A percentile compares a stretch with the other conserved stretches of the same genome.
phyloP scores from a whole-genome alignment of 495 filamentous ascomycete genomes.

The Xylaria venustula region DNA sequence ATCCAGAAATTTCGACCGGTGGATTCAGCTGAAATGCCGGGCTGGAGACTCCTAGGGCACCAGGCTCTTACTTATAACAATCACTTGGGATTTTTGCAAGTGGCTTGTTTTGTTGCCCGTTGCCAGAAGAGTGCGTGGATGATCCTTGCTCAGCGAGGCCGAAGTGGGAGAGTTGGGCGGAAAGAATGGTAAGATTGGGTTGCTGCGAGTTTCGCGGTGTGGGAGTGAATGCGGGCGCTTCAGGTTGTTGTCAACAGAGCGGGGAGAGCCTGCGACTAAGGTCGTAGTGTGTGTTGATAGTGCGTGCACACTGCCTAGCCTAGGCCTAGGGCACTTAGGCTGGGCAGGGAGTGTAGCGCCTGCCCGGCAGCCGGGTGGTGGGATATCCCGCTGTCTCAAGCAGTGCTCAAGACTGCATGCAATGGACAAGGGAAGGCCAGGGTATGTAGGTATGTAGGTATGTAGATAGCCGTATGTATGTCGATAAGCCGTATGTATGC shows the following conservation, averaged over 20 bases:
- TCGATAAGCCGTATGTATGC: constrained; percentile 1
- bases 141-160: constrained; percentile 15
- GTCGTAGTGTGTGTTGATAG: background rate
- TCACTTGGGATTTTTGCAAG: background rate
- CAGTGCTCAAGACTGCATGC: too few species aligned
- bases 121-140: constrained; percentile 2
- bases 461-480: background rate
- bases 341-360: too few species aligned
- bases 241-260: background rate
- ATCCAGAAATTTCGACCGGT: background rate
- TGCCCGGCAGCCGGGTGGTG: background rate
- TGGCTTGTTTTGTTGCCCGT: constrained; percentile 8
- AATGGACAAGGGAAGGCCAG: background rate
- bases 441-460: background rate
- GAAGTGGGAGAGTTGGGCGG: constrained; percentile 16
- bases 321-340: too few species aligned
- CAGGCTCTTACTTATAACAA: background rate
- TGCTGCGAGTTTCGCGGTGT: constrained; percentile 16
- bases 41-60: background rate
- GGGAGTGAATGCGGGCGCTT: background rate
- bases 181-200: constrained; percentile 19
- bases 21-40: constrained; percentile 1
- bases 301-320: too few species aligned
- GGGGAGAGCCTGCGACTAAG: too few species aligned
- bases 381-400: too few species aligned